Evolutionary conservation across 2,329 filamentous ascomycete genomes (phyloP).

Genomic region (Aureobasidium leucospermi): DNA sequence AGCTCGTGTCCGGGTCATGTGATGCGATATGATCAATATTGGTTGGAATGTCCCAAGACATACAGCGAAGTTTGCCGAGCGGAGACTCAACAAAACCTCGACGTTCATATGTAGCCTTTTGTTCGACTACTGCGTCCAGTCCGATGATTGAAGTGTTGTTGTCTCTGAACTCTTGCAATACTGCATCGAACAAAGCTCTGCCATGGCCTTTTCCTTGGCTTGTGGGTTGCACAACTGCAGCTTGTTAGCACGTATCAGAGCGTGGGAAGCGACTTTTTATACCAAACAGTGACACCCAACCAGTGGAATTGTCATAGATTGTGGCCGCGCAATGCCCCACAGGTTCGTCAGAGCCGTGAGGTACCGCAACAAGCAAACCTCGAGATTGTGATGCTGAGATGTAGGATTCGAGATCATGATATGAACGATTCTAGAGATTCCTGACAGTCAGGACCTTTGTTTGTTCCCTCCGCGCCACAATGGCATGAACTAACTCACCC

Average conservation of each 20-base stretch:
- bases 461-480: neutral
- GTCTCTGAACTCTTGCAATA: slow-evolving; percentile 21
- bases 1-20: neutral
- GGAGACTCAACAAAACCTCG: slow-evolving; percentile 26
- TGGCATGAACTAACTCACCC: neutral
- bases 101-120: slow-evolving; percentile 29
- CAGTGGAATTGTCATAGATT: slow-evolving; percentile 29
- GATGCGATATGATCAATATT: slow-evolving; percentile 5
- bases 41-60: slow-evolving; percentile 19
- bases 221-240: slow-evolving; percentile 22
- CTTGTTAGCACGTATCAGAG: neutral
- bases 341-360: slow-evolving; percentile 20
- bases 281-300: slow-evolving; percentile 33
- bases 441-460: neutral
- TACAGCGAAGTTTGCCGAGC: slow-evolving; percentile 19
- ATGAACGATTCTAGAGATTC: slow-evolving; percentile 26
- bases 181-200: slow-evolving; percentile 24
- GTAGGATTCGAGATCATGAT: slow-evolving; percentile 27
- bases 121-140: slow-evolving; percentile 31
- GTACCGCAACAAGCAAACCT: slow-evolving; percentile 28
- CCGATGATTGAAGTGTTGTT: slow-evolving; percentile 24
- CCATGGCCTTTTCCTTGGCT: slow-evolving; percentile 29
- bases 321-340: slow-evolving; percentile 29
- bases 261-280: neutral
- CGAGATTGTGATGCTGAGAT: slow-evolving; percentile 22